phyloP scores from a whole-genome alignment of 768 basidiomycete species.

The Paxillus involutus region DNA sequence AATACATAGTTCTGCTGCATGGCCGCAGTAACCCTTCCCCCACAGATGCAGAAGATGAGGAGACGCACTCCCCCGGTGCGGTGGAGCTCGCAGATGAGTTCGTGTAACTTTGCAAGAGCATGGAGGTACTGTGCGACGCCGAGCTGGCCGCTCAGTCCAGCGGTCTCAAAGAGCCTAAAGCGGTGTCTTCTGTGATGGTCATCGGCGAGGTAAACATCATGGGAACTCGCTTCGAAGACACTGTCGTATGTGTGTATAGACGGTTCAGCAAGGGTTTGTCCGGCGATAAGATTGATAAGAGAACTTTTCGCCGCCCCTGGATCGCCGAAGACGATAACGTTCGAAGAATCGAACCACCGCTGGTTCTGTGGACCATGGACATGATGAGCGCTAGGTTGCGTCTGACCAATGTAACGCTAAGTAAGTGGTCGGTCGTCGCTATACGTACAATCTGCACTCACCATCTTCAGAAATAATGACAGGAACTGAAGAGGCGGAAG shows the following conservation, averaged over 20 bases:
- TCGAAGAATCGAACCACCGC: conserved; percentile 3
- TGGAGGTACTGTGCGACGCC: not conserved
- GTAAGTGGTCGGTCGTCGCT: no score
- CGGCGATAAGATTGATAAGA: conserved; percentile 33
- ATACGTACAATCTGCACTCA: not conserved
- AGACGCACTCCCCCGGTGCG: conserved; percentile 8
- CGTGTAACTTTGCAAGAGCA: not conserved
- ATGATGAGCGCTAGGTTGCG: not conserved
- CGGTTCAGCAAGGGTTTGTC: conserved; percentile 12
- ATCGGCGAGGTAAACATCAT: conserved; percentile 2
- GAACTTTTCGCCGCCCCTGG: conserved; percentile 28
- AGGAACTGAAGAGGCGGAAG: not conserved
- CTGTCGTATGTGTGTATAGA: conserved; percentile 23
- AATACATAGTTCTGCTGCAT: conserved; percentile 6
- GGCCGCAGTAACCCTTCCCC: not conserved
- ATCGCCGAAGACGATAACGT: conserved; percentile 20
- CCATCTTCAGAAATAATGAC: not conserved
- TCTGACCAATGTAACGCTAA: no score
- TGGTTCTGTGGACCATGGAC: not conserved
- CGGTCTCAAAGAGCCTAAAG: conserved; percentile 18
- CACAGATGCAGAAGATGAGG: conserved; percentile 17
- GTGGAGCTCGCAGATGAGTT: not conserved
- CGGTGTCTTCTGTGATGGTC: not conserved
- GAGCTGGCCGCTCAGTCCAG: conserved; percentile 12
- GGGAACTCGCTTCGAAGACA: conserved; percentile 23